phyloP scores from a whole-genome alignment of 1,139 yeast genomes.

The Blastobotrys arbuscula region DNA sequence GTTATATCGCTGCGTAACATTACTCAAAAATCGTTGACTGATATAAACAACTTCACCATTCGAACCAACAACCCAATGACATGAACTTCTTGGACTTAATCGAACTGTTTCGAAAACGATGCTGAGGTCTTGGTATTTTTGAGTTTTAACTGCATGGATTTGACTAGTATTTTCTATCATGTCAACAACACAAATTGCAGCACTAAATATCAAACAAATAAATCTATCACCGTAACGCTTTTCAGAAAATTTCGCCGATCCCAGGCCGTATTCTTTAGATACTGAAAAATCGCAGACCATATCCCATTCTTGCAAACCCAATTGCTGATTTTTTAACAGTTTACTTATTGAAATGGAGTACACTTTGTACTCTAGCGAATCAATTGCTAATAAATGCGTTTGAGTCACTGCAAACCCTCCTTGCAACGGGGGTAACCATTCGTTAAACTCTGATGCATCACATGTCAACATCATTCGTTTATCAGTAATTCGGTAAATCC shows the following conservation, averaged over 20 bases:
- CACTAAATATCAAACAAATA: neutral
- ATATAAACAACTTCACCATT: constrained; percentile 3
- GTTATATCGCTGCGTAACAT: neutral
- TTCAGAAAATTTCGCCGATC: constrained; percentile 1
- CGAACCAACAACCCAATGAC: constrained; percentile 3
- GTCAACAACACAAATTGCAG: constrained; percentile 1
- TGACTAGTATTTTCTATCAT: neutral
- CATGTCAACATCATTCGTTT: neutral
- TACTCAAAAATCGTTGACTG: neutral
- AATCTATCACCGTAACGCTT: constrained; percentile 2
- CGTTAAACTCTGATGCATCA: neutral
- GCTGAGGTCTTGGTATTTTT: neutral
- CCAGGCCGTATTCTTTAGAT: neutral
- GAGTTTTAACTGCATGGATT: neutral
- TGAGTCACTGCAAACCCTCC: constrained; percentile 7
- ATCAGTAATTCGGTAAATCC: neutral
- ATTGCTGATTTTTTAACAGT: neutral
- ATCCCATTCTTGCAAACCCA: neutral
- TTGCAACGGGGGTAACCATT: neutral
- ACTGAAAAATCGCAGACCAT: constrained; percentile 1
- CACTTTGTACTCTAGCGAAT: neutral
- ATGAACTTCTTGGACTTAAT: constrained; percentile 3
- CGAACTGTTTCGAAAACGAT: constrained; percentile 7
- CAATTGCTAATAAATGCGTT: constrained; percentile 5
- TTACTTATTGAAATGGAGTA: neutral